Percentiles rank a stretch among this genome's conserved stretches.
Evolutionary conservation across 1,139 yeast species (phyloP).

Genomic region (Taphrina wiesneri): DNA sequence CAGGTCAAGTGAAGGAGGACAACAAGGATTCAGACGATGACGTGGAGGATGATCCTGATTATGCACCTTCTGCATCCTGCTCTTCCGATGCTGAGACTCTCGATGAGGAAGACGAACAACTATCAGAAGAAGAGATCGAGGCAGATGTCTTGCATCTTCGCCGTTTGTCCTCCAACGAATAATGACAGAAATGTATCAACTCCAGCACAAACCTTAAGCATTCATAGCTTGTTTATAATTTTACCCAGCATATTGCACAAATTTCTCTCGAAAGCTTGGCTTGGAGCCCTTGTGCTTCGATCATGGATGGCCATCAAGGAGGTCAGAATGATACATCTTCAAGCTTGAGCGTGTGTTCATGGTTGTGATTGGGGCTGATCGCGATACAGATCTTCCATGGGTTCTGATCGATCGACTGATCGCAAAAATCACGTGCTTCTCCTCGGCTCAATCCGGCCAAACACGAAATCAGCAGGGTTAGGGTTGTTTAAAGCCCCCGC

Average conservation of each 20-base stretch:
- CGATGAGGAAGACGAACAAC: slow-evolving; percentile 10
- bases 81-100: slow-evolving; percentile 1
- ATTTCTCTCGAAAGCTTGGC: too few species aligned
- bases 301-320: too few species aligned
- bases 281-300: too few species aligned
- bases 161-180: slow-evolving; percentile 1
- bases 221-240: background rate
- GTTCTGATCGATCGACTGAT: too few species aligned
- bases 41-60: slow-evolving; percentile 37
- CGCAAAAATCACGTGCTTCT: too few species aligned
- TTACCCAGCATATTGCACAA: background rate
- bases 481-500: background rate
- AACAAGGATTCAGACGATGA: slow-evolving; percentile 36
- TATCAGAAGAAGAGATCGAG: slow-evolving; percentile 17
- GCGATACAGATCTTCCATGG: too few species aligned
- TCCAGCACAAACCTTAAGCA: background rate
- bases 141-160: slow-evolving; percentile 7
- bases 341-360: too few species aligned
- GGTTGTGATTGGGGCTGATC: too few species aligned
- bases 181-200: background rate
- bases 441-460: background rate
- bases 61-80: background rate
- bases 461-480: background rate
- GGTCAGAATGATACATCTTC: too few species aligned
- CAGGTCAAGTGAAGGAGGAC: slow-evolving; percentile 10